A percentile compares a stretch with the other conserved stretches of the same genome.
These are phyloP conservation scores for Neurospora hispaniola DNA, from an alignment of 495 filamentous ascomycete genomes.

Conservation along the genomic window DNA sequence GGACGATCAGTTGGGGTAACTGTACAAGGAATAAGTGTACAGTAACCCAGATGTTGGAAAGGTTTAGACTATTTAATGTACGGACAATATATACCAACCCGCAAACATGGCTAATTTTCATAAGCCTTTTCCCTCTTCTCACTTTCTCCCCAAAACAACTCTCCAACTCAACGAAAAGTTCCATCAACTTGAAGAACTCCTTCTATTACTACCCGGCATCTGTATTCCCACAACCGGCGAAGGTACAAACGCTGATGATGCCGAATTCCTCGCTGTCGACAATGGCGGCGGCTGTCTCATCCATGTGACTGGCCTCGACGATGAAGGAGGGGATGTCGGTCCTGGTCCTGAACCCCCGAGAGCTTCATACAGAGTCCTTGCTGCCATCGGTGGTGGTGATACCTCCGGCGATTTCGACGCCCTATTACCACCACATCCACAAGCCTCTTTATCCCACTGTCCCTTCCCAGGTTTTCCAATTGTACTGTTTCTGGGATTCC, in stretches of 20 bases:
- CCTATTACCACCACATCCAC: not conserved
- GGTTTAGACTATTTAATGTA: not conserved
- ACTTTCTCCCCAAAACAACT: not conserved
- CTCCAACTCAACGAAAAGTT: not conserved
- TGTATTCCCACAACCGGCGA: not conserved
- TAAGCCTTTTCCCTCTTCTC: not conserved
- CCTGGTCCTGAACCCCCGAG: not conserved
- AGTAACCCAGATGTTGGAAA: fast-evolving
- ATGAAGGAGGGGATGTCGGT: not conserved
- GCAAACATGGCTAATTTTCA: not conserved
- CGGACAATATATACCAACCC: not conserved
- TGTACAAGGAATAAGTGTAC: not conserved
- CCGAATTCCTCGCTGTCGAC: not conserved
- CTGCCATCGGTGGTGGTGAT: not conserved
- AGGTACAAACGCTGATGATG: not conserved
- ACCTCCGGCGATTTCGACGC: not conserved
- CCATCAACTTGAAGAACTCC: not conserved
- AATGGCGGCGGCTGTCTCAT: not conserved
- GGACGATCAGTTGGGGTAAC: not conserved
- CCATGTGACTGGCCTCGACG: not conserved
- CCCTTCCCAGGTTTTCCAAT: not conserved
- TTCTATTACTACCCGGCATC: not conserved
- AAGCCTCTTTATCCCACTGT: not conserved
- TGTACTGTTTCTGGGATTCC: not conserved
- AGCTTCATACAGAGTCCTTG: not conserved